These are phyloP conservation scores for Flaveria brownii DNA, from an alignment of 129 eudicot genomes.

Conservation along the genomic window DNA sequence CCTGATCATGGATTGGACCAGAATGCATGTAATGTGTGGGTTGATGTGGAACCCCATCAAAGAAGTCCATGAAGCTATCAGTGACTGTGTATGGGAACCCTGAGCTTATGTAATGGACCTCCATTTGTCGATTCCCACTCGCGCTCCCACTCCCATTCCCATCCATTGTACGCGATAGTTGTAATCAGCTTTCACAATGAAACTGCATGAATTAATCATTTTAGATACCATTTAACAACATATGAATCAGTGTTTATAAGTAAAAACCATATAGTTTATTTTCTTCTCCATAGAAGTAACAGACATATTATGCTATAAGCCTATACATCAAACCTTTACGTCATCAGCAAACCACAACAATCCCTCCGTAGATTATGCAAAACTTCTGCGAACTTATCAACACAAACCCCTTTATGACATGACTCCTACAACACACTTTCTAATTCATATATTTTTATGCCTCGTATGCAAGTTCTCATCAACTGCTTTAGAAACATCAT, in stretches of 20 bases:
- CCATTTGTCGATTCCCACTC: slow-evolving; percentile 54
- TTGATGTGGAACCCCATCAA: slow-evolving; percentile 58
- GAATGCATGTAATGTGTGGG: slow-evolving; percentile 55
- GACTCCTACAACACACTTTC: neutral
- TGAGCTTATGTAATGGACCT: slow-evolving; percentile 55
- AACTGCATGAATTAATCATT: slow-evolving; percentile 26
- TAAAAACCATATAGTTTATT: slow-evolving; percentile 14
- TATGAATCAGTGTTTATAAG: neutral
- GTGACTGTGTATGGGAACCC: slow-evolving; percentile 62
- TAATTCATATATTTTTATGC: no score
- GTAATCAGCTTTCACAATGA: neutral
- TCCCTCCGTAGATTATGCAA: slow-evolving; percentile 11
- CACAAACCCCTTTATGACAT: neutral
- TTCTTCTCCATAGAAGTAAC: neutral
- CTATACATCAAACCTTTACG: neutral
- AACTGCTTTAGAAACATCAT: neutral
- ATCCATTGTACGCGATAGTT: slow-evolving; percentile 42
- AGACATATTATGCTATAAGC: neutral
- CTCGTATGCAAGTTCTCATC: slow-evolving; percentile 9
- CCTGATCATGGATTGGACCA: slow-evolving; percentile 63
- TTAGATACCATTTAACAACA: slow-evolving; percentile 12
- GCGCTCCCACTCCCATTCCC: slow-evolving; percentile 46
- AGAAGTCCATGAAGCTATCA: slow-evolving; percentile 64
- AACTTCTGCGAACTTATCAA: neutral
- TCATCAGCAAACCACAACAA: slow-evolving; percentile 17